These are phyloP conservation scores for Akebia trifoliata DNA, from an alignment of 164 flowering plant genomes.

Conservation along the genomic window DNA sequence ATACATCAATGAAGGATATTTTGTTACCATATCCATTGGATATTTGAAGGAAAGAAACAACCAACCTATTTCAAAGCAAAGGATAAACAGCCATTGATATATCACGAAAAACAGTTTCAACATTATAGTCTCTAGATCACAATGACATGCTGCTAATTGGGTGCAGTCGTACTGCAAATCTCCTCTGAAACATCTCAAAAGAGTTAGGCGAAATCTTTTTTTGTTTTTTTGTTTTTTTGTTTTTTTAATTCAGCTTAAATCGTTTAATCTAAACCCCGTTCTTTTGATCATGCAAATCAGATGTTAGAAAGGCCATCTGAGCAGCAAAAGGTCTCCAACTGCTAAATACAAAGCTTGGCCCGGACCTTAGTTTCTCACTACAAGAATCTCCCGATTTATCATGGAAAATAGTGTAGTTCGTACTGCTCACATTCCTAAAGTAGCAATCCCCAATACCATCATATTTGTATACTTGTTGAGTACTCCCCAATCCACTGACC, in stretches of 20 bases:
- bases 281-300: constrained; percentile 1
- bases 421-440: constrained; percentile 77
- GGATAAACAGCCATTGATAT: not conserved
- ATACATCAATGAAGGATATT: no score
- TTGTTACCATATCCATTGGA: no score
- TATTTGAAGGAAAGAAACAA: not conserved
- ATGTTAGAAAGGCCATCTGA: constrained; percentile 20
- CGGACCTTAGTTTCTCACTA: constrained; percentile 1
- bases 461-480: constrained; percentile 51
- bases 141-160: not conserved
- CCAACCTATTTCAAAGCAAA: not conserved
- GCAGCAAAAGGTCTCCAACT: constrained; percentile 12
- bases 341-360: constrained; percentile 9
- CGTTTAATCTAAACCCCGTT: constrained; percentile 3
- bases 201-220: not conserved
- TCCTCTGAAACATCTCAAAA: not conserved
- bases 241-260: not conserved
- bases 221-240: not conserved
- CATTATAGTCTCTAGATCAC: not conserved
- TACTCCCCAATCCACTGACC: constrained; percentile 53
- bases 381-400: constrained; percentile 42
- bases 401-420: constrained; percentile 63
- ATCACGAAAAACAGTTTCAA: not conserved
- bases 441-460: constrained; percentile 43
- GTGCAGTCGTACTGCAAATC: not conserved